Base-by-base conservation (phyloP, 208 protist genomes). In the Trichomonas gallinae region DNA sequence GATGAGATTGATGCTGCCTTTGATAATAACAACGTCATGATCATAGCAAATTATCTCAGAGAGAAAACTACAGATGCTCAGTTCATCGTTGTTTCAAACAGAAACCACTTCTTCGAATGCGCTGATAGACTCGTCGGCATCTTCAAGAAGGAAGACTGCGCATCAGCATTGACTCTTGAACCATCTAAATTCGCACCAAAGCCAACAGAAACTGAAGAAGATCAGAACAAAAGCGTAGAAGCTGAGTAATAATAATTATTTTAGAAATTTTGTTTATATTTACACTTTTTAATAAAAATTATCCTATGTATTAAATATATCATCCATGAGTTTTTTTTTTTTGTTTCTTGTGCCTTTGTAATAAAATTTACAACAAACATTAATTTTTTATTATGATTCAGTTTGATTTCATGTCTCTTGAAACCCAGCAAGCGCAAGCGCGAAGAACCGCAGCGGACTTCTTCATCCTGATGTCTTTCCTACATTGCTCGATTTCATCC, bases 1-100 rank as follows among this genome's bases (percentile, higher is more conserved):
- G 99, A 99, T 98, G 99, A 99, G 97, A 99, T 99, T 96, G 99
- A 99, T 97, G 99, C 99, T 6, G 99, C 99, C 8, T 98, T 99
- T 11, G 99, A 99, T 97, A 99, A 99, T 97, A 98, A 98, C 46
- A 99, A 99, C 97, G 98, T 99, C 10, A 99, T 98, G 23, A 99
- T 99, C 96, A 98, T 99, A 26, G 99, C 99, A 40, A 98, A 99
- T 97, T 98, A 98, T 89, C 96, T 98, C n/a, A 97, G 97, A 96
- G 98, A 99, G 48, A 98, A 99, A 96, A 99, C 99, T 0, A 98
- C 98, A 96, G 98, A 99, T 87, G 99, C 99, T 13, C 99, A 99
- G 98, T 99, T 99, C 97, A 99, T 99, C 96, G 99, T 99, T 97
- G 99, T 99, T 97, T 99, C 98, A 23, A 98, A 99, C 15, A 97